Percentiles rank a stretch among this genome's conserved stretches.
Evolutionary conservation across 73 alveolate species (phyloP).

Genomic region (Paramecium biaurelia): DNA sequence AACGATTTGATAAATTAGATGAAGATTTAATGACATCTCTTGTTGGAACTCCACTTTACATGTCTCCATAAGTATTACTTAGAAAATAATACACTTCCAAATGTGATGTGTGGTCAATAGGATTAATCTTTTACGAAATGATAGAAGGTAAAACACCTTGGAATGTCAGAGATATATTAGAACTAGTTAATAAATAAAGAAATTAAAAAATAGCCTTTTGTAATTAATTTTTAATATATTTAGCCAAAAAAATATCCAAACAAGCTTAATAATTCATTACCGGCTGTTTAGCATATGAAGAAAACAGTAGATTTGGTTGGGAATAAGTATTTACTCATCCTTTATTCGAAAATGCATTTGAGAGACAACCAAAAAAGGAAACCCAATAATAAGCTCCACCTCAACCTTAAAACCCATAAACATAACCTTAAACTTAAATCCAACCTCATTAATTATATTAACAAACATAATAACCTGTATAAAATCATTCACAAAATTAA

Average conservation of each 20-base stretch:
- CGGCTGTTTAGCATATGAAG: conserved; percentile 48
- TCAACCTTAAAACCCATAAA: background rate
- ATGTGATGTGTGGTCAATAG: conserved; percentile 69
- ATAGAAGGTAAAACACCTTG: conserved; percentile 67
- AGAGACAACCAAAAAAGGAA: conserved; percentile 3
- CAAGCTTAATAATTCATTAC: background rate
- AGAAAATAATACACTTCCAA: conserved; percentile 56
- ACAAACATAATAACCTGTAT: background rate
- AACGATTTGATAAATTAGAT: conserved; percentile 50
- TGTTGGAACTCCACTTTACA: conserved; percentile 65
- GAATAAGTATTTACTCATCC: conserved; percentile 52
- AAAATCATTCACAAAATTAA: background rate
- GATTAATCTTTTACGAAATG: conserved; percentile 61
- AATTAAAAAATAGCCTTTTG: conserved; percentile 22
- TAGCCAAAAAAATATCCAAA: conserved; percentile 17
- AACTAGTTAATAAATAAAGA: conserved; percentile 58
- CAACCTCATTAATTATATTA: background rate
- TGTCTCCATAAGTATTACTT: conserved; percentile 64
- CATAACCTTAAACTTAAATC: background rate
- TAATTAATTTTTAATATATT: background rate
- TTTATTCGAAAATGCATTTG: conserved; percentile 43
- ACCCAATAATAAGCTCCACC: background rate
- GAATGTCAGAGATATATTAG: conserved; percentile 56
- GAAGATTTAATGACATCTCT: conserved; percentile 65
- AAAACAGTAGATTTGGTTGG: conserved; percentile 28